Evolutionary conservation across 1,284 basidiomycete species (phyloP), one percentile per base, ranked within the genome.

Genomic region (Trichosporon asahii): DNA sequence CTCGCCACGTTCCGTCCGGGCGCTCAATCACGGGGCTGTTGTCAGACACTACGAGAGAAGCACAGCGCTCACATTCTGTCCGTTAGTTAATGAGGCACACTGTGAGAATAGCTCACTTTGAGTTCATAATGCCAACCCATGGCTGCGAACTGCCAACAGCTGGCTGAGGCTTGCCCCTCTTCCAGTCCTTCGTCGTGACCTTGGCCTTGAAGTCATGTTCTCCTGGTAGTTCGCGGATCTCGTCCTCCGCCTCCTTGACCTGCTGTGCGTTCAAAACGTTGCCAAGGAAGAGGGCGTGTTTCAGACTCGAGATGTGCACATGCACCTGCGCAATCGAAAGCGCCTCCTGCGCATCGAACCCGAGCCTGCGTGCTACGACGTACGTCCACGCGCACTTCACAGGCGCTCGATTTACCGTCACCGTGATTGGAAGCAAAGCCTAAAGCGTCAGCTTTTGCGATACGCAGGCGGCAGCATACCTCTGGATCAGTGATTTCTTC

Each of bases 351-450:
- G 90, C 86, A 66, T 89, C 87, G 80, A 98, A 98, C 2, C 93
- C 93, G 70, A 96, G 86, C 31, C 89, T 86, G 76, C 95, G 92
- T 7, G 93, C 90, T 18, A 98, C 90, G 44, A 94, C 84, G 68
- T 88, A 91, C 0, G 93, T 89, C 95, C 95, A 98, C 0, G 91
- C 93, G 64, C 91, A 94, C 92, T 98, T 93, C 67, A 98, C 87
- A 0, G 96, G 95, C 0, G 95, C 95, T 23, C 95, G 90, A 82
- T 98, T 98, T 66, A 93, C 87, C 9, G 94, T 86, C 29, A 89
- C 87, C 11, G 73, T 73, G 82, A 87, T 76, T 89, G 91, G 55
- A 79, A 85, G 85, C 44, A 95, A 85, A 27, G 86, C 81, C 91
- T 93, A 68, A 14, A n/a, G 2, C 8, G 21, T 63, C 4, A 49